Conservation (phyloP, 75 land plant genomes). For the Isoetes taiwanensis region DNA sequence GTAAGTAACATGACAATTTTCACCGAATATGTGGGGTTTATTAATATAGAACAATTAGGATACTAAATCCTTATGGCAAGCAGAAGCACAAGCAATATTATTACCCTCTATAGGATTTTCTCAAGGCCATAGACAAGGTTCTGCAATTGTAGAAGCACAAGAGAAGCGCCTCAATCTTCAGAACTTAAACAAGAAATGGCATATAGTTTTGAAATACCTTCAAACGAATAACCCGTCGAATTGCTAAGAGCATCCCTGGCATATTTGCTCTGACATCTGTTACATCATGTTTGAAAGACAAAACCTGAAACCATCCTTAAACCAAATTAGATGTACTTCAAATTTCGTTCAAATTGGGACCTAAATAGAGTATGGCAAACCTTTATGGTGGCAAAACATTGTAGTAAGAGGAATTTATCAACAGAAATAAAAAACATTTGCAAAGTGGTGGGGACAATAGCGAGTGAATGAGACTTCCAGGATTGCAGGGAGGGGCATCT, state of each 20-base stretch:
- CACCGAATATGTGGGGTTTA: too few relatives aligned
- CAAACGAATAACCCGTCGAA: slow-evolving; percentile 62
- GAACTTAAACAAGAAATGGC: not conserved
- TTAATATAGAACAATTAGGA: too few relatives aligned
- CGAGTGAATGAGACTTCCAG: too few relatives aligned
- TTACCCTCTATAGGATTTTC: slow-evolving; percentile 64
- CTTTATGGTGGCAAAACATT: too few relatives aligned
- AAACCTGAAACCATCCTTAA: slow-evolving; percentile 31
- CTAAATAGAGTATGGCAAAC: too few relatives aligned
- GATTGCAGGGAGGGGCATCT: too few relatives aligned
- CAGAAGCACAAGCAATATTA: too few relatives aligned
- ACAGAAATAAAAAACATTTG: too few relatives aligned
- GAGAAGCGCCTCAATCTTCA: not conserved
- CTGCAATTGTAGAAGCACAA: slow-evolving; percentile 3
- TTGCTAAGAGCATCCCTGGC: slow-evolving; percentile 78
- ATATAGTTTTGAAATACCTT: slow-evolving; percentile 33
- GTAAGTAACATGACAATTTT: too few relatives aligned
- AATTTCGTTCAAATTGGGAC: too few relatives aligned
- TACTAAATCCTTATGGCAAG: too few relatives aligned
- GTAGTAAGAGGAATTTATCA: too few relatives aligned
- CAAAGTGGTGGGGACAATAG: not conserved
- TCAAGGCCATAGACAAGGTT: slow-evolving; percentile 70
- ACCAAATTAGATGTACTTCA: not conserved
- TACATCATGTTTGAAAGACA: slow-evolving; percentile 53
- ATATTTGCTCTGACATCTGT: slow-evolving; percentile 54